Percentiles rank a stretch among this genome's conserved stretches.
Evolutionary conservation across 148 eudicot genomes (phyloP).

Genomic region (Persicaria maculosa): DNA sequence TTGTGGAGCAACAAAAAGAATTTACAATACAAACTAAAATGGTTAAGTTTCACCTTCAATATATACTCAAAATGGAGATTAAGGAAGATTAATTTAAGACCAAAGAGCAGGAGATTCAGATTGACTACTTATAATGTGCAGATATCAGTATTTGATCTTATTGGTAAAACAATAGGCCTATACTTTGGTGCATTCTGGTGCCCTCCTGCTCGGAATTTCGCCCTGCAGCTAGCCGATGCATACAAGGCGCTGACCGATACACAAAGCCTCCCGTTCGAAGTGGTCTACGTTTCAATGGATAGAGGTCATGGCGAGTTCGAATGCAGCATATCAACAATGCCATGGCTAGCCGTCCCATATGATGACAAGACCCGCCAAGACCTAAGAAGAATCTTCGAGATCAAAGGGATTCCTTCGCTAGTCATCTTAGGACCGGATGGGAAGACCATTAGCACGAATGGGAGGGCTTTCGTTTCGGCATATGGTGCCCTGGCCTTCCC

Average conservation of each 20-base stretch:
- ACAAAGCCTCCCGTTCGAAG: constrained; percentile 31
- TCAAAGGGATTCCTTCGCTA: constrained; percentile 42
- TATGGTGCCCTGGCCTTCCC: constrained; percentile 48
- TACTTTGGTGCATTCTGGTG: constrained; percentile 62
- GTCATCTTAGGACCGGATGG: constrained; percentile 44
- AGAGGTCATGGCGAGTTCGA: constrained; percentile 36
- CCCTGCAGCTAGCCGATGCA: constrained; percentile 32
- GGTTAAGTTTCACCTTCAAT: too few relatives aligned
- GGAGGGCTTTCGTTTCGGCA: constrained; percentile 29
- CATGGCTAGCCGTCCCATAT: constrained; percentile 51
- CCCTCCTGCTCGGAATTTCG: constrained; percentile 48
- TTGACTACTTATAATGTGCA: constrained; percentile 15
- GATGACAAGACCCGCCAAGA: constrained; percentile 37
- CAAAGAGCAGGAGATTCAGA: background rate
- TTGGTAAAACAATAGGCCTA: constrained; percentile 47
- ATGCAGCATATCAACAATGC: constrained; percentile 37
- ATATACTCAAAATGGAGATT: too few relatives aligned
- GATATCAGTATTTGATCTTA: constrained; percentile 31
- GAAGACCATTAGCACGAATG: constrained; percentile 31
- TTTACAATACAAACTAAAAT: too few relatives aligned
- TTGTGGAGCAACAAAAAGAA: too few relatives aligned
- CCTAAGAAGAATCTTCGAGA: constrained; percentile 41
- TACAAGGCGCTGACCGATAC: constrained; percentile 28
- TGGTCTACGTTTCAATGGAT: constrained; percentile 46
- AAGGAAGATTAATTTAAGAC: too few relatives aligned